Evolutionary conservation across 2,329 filamentous ascomycete species (phyloP).

Genomic region (Tolypocladium endophyticum): DNA sequence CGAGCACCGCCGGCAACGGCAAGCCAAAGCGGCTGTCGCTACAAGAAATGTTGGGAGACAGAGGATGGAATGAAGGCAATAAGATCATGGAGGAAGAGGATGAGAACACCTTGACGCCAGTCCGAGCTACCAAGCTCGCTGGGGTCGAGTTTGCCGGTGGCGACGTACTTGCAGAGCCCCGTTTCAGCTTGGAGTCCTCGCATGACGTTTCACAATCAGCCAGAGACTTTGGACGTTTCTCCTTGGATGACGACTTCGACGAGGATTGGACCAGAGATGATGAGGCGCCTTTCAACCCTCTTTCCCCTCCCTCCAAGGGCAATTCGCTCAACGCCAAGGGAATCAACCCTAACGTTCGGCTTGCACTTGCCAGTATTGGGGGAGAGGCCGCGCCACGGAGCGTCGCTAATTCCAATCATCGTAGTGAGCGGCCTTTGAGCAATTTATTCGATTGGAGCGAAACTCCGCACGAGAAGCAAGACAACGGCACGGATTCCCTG

Average conservation of each 20-base stretch:
- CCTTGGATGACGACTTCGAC: slow-evolving; percentile 52
- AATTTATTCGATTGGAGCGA: slow-evolving; percentile 76
- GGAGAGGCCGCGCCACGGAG: slow-evolving; percentile 27
- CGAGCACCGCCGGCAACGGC: slow-evolving; percentile 41
- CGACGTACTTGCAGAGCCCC: slow-evolving; percentile 8
- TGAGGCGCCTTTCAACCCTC: slow-evolving; percentile 39
- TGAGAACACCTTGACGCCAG: slow-evolving; percentile 43
- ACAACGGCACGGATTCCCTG: slow-evolving; percentile 45
- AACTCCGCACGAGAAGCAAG: slow-evolving; percentile 50
- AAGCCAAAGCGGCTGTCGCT: slow-evolving; percentile 47
- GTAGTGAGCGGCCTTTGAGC: slow-evolving; percentile 45
- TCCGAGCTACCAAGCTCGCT: slow-evolving; percentile 25
- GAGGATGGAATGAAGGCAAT: slow-evolving; percentile 42
- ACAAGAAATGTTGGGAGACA: slow-evolving; percentile 47
- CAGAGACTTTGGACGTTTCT: slow-evolving; percentile 38
- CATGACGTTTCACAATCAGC: slow-evolving; percentile 21
- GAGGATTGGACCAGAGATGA: slow-evolving; percentile 51
- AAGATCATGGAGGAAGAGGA: slow-evolving; percentile 56
- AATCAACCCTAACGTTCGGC: slow-evolving; percentile 41
- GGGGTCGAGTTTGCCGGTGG: slow-evolving; percentile 7
- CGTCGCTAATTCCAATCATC: slow-evolving; percentile 5
- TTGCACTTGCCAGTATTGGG: slow-evolving; percentile 42
- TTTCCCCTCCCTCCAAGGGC: slow-evolving; percentile 44
- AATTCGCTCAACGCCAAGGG: slow-evolving; percentile 42
- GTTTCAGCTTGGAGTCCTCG: slow-evolving; percentile 18